phyloP scores from a whole-genome alignment of 148 eudicot species.

The Arctostaphylos glauca region DNA sequence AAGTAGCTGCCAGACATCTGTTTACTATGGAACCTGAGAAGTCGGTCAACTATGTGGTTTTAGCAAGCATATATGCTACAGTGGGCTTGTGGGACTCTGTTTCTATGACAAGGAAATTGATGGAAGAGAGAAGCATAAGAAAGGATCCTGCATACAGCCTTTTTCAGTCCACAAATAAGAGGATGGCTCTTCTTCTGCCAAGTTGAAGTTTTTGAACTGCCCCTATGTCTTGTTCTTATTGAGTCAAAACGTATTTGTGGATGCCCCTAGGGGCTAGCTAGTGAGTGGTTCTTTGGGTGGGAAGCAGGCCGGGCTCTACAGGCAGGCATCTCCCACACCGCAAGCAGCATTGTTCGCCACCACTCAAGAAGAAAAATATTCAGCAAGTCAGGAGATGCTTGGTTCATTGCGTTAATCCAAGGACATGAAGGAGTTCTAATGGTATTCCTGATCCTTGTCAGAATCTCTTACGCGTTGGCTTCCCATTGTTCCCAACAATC shows the following conservation, averaged over 20 bases:
- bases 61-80: constrained; percentile 24
- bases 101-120: constrained; percentile 7
- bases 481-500: not conserved
- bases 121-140: constrained; percentile 16
- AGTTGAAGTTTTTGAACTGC: constrained; percentile 4
- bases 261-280: not conserved
- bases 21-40: constrained; percentile 19
- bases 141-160: constrained; percentile 18
- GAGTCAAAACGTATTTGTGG: not conserved
- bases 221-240: not conserved
- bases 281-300: too few relatives aligned
- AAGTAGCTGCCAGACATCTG: constrained; percentile 21
- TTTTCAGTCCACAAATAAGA: not conserved
- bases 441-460: not conserved
- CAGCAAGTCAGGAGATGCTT: not conserved
- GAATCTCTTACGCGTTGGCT: not conserved
- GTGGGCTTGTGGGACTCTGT: constrained; percentile 21
- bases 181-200: constrained; percentile 6
- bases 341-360: too few relatives aligned
- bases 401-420: not conserved
- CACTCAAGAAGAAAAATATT: too few relatives aligned
- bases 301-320: too few relatives aligned
- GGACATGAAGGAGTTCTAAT: not conserved
- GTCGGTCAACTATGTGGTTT: constrained; percentile 26
- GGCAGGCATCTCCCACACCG: too few relatives aligned